Percentiles rank a stretch among this genome's conserved stretches.
Evolutionary conservation across 2,329 filamentous ascomycete genomes (phyloP).

Genomic region (Pseudogymnoascus sp.): DNA sequence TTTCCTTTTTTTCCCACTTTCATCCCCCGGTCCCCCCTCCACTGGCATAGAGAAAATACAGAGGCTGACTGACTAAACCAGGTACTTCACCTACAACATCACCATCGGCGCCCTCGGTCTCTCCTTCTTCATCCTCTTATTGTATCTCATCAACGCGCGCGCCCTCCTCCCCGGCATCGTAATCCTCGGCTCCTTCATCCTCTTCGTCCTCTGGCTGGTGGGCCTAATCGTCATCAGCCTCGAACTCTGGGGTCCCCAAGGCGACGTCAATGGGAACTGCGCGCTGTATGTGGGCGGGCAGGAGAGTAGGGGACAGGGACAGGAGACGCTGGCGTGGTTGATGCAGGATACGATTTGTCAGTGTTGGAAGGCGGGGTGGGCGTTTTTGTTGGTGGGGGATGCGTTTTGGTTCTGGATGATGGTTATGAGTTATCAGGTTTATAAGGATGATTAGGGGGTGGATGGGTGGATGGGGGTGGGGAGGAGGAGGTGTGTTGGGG

Average conservation of each 20-base stretch:
- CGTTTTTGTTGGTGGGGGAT: slow-evolving; percentile 52
- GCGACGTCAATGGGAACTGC: slow-evolving; percentile 54
- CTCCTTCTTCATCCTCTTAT: slow-evolving; percentile 57
- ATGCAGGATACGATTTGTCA: slow-evolving; percentile 57
- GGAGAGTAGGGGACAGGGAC: slow-evolving; percentile 43
- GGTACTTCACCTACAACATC: slow-evolving; percentile 63
- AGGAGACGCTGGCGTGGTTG: slow-evolving; percentile 55
- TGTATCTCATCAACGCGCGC: slow-evolving; percentile 55
- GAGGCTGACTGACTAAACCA: slow-evolving; percentile 26
- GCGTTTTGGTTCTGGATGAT: slow-evolving; percentile 62
- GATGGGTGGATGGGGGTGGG: background rate
- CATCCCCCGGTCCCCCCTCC: background rate
- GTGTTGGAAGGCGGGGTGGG: slow-evolving; percentile 59
- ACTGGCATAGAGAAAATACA: background rate
- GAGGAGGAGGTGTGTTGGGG: background rate
- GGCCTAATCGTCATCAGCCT: slow-evolving; percentile 55
- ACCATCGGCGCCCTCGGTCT: slow-evolving; percentile 53
- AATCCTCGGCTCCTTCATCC: slow-evolving; percentile 57
- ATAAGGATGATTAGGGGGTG: slow-evolving; percentile 21
- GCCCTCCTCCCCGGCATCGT: slow-evolving; percentile 58
- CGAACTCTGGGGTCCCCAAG: slow-evolving; percentile 55
- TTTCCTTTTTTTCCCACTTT: background rate
- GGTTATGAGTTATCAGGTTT: slow-evolving; percentile 60
- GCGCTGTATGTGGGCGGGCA: slow-evolving; percentile 49
- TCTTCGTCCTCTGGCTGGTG: slow-evolving; percentile 62